These are phyloP conservation scores for Ashbya aceris DNA, from an alignment of 1,139 yeast genomes.

Conservation along the genomic window DNA sequence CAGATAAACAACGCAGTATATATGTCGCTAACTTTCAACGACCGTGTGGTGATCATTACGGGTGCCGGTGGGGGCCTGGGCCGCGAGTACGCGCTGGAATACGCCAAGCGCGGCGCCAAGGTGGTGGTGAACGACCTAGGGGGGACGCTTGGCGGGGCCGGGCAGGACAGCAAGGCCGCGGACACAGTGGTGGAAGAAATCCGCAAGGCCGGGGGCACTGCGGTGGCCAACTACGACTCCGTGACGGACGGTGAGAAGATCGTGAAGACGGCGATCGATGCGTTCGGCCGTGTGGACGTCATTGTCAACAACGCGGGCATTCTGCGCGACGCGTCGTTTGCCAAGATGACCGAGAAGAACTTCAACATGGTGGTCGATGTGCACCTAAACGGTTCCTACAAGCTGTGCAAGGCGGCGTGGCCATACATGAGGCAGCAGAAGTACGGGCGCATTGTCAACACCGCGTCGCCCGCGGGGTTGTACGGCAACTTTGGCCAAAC, in stretches of 20 bases:
- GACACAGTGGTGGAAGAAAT: slow-evolving; percentile 86
- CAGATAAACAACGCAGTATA: slow-evolving; percentile 5
- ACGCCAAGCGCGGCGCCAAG: slow-evolving; percentile 84
- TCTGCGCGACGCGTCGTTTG: slow-evolving; percentile 54
- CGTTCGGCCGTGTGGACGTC: slow-evolving; percentile 83
- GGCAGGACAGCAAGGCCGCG: slow-evolving; percentile 62
- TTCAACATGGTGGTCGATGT: slow-evolving; percentile 76
- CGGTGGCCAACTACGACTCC: slow-evolving; percentile 91
- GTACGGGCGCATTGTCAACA: slow-evolving; percentile 82
- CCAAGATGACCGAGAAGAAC: slow-evolving; percentile 75
- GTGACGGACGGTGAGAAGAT: slow-evolving; percentile 83
- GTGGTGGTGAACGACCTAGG: slow-evolving; percentile 92
- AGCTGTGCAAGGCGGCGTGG: slow-evolving; percentile 88
- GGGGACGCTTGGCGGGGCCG: slow-evolving; percentile 67
- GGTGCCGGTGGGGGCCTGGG: slow-evolving; percentile 99
- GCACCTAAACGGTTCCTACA: slow-evolving; percentile 83
- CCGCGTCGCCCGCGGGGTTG: slow-evolving; percentile 93
- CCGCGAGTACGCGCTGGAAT: slow-evolving; percentile 75
- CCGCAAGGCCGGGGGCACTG: slow-evolving; percentile 59
- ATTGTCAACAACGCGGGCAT: slow-evolving; percentile 94
- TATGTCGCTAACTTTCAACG: slow-evolving; percentile 43
- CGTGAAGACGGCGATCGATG: slow-evolving; percentile 75
- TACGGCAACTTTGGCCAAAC: slow-evolving; percentile 97
- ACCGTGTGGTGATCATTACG: slow-evolving; percentile 82
- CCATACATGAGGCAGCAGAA: slow-evolving; percentile 76